These are phyloP conservation scores for Pseudogymnoascus sp. DNA, from an alignment of 2,329 filamentous ascomycete genomes.

Conservation along the genomic window DNA sequence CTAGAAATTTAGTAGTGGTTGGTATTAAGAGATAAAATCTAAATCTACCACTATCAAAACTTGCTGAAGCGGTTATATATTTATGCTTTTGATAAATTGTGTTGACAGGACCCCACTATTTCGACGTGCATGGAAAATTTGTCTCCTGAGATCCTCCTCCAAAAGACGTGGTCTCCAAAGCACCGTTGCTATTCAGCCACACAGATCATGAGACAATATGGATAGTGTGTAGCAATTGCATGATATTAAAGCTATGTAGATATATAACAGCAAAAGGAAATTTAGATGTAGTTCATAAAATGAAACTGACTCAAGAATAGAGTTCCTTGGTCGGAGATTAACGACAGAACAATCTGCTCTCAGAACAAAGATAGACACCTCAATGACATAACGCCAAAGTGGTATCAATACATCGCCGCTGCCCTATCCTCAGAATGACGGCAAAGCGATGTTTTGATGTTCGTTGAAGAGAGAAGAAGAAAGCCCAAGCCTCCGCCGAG, in stretches of 20 bases:
- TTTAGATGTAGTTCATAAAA: conserved; percentile 32
- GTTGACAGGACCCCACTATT: conserved; percentile 2
- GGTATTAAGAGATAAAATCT: conserved; percentile 57
- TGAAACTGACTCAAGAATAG: conserved; percentile 32
- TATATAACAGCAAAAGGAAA: background rate
- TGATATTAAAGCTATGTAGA: background rate
- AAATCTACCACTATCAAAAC: background rate
- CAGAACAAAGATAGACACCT: conserved; percentile 24
- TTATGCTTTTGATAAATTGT: background rate
- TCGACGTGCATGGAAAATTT: background rate
- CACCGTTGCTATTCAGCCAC: no score
- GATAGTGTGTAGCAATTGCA: background rate
- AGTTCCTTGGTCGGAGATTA: conserved; percentile 32
- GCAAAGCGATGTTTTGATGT: conserved; percentile 27
- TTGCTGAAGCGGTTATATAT: background rate
- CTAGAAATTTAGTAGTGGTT: conserved; percentile 86
- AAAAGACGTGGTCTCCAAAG: background rate
- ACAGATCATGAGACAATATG: background rate
- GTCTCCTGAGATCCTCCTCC: background rate
- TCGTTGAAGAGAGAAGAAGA: conserved; percentile 22
- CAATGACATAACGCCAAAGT: conserved; percentile 27
- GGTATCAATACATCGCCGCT: conserved; percentile 18
- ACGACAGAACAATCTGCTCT: conserved; percentile 32
- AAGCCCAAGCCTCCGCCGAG: conserved; percentile 9
- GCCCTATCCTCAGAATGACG: conserved; percentile 25